phyloP scores from a whole-genome alignment of 768 basidiomycete genomes.

The Tricholoma sp. region DNA sequence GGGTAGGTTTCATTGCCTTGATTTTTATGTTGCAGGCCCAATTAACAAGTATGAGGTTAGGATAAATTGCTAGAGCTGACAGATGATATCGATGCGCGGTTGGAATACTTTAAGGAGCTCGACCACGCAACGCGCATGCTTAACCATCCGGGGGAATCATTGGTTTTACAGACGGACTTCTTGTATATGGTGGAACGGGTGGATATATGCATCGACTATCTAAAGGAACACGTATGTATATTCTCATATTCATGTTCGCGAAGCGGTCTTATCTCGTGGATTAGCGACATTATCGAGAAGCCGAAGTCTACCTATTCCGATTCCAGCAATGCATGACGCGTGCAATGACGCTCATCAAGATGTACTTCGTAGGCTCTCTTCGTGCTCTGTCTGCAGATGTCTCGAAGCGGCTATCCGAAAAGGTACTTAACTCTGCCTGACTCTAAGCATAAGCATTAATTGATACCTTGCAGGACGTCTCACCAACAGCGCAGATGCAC shows the following conservation, averaged over 20 bases:
- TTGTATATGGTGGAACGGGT: conserved; percentile 95
- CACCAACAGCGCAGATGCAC: conserved; percentile 74
- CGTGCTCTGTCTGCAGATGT: conserved; percentile 77
- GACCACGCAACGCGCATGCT: conserved; percentile 91
- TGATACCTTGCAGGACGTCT: conserved; percentile 53
- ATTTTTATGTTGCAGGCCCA: neutral
- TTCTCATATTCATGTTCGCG: neutral
- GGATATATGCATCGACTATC: conserved; percentile 89
- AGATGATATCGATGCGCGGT: conserved; percentile 72
- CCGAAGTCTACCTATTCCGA: conserved; percentile 90
- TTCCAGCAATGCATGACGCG: conserved; percentile 99
- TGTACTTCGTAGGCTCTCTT: conserved; percentile 89
- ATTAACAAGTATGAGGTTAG: conserved; percentile 30
- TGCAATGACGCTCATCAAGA: conserved; percentile 96
- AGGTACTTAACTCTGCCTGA: conserved; percentile 34
- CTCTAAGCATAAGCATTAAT: neutral
- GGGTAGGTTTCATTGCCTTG: conserved; percentile 45
- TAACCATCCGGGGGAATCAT: conserved; percentile 88
- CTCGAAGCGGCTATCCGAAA: conserved; percentile 67
- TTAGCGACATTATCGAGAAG: conserved; percentile 87
- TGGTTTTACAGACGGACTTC: conserved; percentile 89
- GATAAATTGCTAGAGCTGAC: conserved; percentile 73
- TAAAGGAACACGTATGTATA: conserved; percentile 74
- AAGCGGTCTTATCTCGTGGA: neutral
- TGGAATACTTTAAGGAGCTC: conserved; percentile 94